Conservation (phyloP, 768 basidiomycete genomes). For the Mrakia hoshinonis region DNA sequence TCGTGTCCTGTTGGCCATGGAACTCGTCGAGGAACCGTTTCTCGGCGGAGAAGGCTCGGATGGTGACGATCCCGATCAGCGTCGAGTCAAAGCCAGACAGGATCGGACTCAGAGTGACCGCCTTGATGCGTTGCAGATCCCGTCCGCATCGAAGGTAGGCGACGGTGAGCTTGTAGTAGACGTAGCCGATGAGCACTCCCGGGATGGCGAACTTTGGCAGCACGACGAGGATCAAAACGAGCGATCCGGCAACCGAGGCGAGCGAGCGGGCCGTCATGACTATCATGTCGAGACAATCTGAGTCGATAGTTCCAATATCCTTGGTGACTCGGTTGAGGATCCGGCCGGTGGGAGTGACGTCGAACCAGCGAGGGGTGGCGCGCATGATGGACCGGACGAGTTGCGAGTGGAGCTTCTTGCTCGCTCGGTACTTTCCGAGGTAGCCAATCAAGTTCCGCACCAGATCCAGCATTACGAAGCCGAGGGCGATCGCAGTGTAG, state of each 20-base stretch:
- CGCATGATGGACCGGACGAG: conserved; percentile 62
- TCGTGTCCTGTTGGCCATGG: conserved; percentile 49
- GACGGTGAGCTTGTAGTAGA: conserved; percentile 59
- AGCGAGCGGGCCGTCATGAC: conserved; percentile 68
- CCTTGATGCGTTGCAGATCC: conserved; percentile 81
- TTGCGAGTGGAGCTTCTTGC: conserved; percentile 40
- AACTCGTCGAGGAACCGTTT: conserved; percentile 64
- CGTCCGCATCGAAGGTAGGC: conserved; percentile 53
- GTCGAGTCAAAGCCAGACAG: conserved; percentile 55
- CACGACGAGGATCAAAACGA: conserved; percentile 52
- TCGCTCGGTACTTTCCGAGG: conserved; percentile 33
- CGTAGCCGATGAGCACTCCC: conserved; percentile 59
- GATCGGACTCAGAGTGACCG: conserved; percentile 73
- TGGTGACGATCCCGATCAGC: conserved; percentile 82
- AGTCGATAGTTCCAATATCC: conserved; percentile 64
- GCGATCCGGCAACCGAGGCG: conserved; percentile 65
- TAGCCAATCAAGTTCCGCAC: conserved; percentile 47
- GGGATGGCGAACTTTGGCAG: conserved; percentile 82
- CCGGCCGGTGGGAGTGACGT: conserved; percentile 67
- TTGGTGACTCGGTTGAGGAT: not conserved
- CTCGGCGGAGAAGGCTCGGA: conserved; percentile 82
- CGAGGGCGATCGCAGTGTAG: conserved; percentile 47
- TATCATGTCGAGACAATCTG: conserved; percentile 46
- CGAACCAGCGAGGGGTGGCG: conserved; percentile 64
- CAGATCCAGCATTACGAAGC: conserved; percentile 45